Conservation (phyloP, 441 rosid genomes). For the Euphorbia schlechtendalii region DNA sequence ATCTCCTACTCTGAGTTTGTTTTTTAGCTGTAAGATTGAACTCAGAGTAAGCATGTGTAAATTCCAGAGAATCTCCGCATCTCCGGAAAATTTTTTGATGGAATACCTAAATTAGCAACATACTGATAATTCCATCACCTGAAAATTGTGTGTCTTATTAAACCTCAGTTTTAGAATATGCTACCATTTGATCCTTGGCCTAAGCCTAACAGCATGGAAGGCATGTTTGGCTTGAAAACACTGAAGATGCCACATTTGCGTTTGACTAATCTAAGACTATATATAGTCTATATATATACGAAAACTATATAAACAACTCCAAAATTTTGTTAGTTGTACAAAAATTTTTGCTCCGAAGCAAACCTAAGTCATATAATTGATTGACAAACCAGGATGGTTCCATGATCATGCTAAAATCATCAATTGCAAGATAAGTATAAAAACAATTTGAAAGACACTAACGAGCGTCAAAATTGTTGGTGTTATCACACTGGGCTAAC, state of each 20-base stretch:
- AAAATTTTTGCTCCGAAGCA: not conserved
- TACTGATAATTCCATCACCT: not conserved
- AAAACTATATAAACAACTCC: not conserved
- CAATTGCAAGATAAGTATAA: not conserved
- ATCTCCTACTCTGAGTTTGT: not conserved
- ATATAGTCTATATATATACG: not conserved
- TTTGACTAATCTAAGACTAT: not conserved
- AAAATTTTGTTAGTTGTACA: not conserved
- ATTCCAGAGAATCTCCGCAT: not conserved
- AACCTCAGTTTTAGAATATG: not conserved
- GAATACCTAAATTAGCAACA: not conserved
- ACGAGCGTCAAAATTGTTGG: not conserved
- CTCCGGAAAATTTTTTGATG: not conserved
- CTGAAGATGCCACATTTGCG: not conserved
- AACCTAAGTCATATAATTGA: not conserved
- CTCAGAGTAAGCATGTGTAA: not conserved
- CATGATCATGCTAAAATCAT: not conserved
- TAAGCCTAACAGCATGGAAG: too few species aligned
- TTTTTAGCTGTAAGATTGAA: not conserved
- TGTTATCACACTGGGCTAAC: not conserved
- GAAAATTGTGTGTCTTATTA: too few species aligned
- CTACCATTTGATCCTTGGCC: not conserved
- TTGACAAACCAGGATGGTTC: not conserved
- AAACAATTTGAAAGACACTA: not conserved
- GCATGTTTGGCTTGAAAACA: not conserved